Percentiles rank a stretch among this genome's conserved stretches.
Conservation (phyloP, 805 yeast species). For the Metschnikowia colocasiae region DNA sequence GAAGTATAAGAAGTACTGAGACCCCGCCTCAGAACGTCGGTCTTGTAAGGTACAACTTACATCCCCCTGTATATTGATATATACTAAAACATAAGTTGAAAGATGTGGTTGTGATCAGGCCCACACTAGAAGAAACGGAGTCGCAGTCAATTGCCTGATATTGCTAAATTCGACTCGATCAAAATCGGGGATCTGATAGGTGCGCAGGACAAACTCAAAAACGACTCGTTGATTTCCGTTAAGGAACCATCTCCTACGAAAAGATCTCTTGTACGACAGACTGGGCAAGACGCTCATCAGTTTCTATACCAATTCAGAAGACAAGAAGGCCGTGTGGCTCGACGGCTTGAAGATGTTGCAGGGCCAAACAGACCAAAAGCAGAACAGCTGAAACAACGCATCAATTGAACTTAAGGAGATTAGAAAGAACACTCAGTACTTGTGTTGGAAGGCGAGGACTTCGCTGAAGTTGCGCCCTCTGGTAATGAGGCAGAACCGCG, state of each 20-base stretch:
- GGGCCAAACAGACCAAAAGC: conserved; percentile 29
- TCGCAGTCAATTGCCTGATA: conserved; percentile 49
- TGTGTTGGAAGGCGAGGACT: conserved; percentile 27
- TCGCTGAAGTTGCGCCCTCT: conserved; percentile 16
- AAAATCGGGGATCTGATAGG: conserved; percentile 42
- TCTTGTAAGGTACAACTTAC: too few species aligned
- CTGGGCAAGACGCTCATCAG: conserved; percentile 43
- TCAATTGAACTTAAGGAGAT: conserved; percentile 36
- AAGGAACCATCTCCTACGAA: conserved; percentile 56
- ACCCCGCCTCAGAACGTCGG: too few species aligned
- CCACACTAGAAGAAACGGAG: conserved; percentile 58
- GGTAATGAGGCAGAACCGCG: conserved; percentile 19
- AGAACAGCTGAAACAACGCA: conserved; percentile 34
- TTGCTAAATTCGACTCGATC: conserved; percentile 47
- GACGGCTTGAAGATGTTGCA: conserved; percentile 63
- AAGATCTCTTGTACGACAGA: conserved; percentile 49
- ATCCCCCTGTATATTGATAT: too few species aligned
- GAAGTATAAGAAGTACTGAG: too few species aligned
- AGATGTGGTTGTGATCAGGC: conserved; percentile 45
- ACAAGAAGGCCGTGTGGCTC: conserved; percentile 67
- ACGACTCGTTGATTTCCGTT: conserved; percentile 48
- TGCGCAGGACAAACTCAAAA: conserved; percentile 42
- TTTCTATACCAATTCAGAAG: conserved; percentile 70
- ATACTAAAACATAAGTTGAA: too few species aligned
- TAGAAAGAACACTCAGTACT: conserved; percentile 39